Percentiles rank a stretch among this genome's conserved stretches.
Conservation (phyloP, 1,284 basidiomycete species). For the Phlebopus sp. region DNA sequence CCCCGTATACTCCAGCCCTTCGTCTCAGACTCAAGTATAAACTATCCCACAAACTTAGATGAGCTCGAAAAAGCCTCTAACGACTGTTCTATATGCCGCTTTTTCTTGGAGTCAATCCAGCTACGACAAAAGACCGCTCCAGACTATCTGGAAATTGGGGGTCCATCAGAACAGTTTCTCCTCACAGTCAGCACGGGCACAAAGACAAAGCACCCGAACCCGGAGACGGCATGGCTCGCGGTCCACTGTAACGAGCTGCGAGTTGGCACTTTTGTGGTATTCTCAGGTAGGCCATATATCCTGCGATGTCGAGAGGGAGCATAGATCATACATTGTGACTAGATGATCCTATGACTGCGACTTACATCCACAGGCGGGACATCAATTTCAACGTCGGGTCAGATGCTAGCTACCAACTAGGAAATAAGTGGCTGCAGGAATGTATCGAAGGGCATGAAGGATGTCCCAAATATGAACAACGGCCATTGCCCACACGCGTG, state of each 20-base stretch:
- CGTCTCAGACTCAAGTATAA: not conserved
- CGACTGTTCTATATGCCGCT: not conserved
- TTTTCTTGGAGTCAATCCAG: not conserved
- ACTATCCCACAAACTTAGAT: not conserved
- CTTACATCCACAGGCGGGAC: not conserved
- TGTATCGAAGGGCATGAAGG: not conserved
- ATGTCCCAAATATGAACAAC: not conserved
- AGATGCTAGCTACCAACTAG: not conserved
- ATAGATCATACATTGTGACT: not conserved
- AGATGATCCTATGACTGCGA: not conserved
- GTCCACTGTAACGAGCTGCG: not conserved
- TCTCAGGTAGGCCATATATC: not conserved
- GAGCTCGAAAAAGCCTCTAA: not conserved
- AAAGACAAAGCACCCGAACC: not conserved
- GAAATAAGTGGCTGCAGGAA: not conserved
- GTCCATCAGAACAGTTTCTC: not conserved
- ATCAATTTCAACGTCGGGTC: slow-evolving; percentile 1
- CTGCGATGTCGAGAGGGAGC: not conserved
- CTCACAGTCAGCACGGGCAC: not conserved
- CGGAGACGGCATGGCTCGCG: not conserved
- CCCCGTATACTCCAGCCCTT: not conserved
- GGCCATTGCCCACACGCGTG: not conserved
- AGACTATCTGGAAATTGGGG: not conserved
- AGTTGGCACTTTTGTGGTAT: not conserved
- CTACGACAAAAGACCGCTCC: not conserved